phyloP scores from a whole-genome alignment of 164 flowering plant genomes.

The Berberis vulgaris region DNA sequence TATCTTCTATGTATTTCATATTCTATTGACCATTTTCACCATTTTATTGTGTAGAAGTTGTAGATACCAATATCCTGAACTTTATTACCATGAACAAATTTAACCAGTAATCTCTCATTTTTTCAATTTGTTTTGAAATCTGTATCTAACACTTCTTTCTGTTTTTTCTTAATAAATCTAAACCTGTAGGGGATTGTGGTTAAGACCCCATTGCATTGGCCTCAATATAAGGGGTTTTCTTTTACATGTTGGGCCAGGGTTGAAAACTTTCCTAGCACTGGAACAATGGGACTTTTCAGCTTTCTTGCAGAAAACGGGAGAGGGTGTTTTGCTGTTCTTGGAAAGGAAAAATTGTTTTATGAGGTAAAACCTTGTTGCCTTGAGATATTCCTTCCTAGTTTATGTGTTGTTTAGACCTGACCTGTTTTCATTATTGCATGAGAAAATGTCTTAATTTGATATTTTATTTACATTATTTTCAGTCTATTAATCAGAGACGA shows the following conservation, averaged over 20 bases:
- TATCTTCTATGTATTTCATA: no score
- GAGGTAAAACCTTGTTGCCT: constrained; percentile 41
- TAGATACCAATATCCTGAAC: no score
- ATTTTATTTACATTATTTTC: constrained; percentile 12
- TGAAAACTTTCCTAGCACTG: constrained; percentile 66
- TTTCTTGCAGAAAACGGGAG: constrained; percentile 83
- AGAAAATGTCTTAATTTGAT: neutral
- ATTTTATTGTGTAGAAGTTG: no score
- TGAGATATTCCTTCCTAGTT: neutral
- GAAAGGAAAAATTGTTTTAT: constrained; percentile 58
- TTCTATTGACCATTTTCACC: no score
- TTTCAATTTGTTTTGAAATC: neutral
- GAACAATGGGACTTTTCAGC: constrained; percentile 81
- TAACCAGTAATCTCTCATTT: neutral
- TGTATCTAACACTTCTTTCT: constrained; percentile 3
- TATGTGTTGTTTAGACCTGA: neutral
- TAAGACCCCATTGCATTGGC: constrained; percentile 89
- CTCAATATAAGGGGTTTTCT: constrained; percentile 82
- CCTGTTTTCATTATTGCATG: constrained; percentile 1
- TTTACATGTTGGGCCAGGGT: constrained; percentile 97
- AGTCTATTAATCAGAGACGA: constrained; percentile 79
- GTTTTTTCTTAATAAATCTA: constrained; percentile 11
- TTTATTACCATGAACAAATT: no score
- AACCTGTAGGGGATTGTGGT: constrained; percentile 60
- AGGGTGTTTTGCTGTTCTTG: constrained; percentile 77